phyloP scores from a whole-genome alignment of 495 filamentous ascomycete species.

The Xylaria grammica region DNA sequence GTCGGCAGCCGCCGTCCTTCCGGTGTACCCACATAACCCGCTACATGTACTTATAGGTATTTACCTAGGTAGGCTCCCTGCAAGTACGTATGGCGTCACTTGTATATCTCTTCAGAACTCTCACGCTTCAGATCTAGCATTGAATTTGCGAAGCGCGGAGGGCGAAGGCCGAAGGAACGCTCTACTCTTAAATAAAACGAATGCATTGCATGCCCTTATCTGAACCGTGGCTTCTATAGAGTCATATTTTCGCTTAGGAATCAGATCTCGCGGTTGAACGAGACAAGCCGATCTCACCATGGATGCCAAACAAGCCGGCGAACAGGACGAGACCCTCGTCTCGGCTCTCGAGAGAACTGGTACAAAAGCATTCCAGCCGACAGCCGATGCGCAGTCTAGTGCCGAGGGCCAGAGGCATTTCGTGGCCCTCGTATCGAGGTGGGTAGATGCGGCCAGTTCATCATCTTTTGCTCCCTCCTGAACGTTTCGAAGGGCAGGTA shows the following conservation, averaged over 20 bases:
- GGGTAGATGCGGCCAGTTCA: conserved; percentile 24
- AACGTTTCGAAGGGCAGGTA: conserved; percentile 47
- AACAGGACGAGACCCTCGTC: conserved; percentile 25
- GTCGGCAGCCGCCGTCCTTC: too few relatives aligned
- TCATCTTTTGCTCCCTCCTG: conserved; percentile 28
- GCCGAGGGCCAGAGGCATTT: conserved; percentile 43
- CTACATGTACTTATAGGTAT: too few relatives aligned
- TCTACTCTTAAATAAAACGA: not conserved
- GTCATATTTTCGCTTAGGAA: not conserved
- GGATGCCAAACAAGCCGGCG: conserved; percentile 10
- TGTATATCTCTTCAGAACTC: not conserved
- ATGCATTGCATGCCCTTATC: not conserved
- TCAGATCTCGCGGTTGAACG: not conserved
- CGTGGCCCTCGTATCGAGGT: conserved; percentile 48
- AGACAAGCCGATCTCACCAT: conserved; percentile 10
- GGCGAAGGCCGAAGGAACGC: not conserved
- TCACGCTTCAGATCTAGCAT: not conserved
- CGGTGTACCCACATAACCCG: too few relatives aligned
- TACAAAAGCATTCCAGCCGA: conserved; percentile 48
- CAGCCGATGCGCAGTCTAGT: conserved; percentile 32
- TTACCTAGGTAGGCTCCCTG: too few relatives aligned
- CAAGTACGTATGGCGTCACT: conserved; percentile 3
- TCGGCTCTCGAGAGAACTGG: conserved; percentile 43
- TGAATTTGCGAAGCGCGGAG: not conserved
- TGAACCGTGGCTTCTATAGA: not conserved